Percentiles rank a stretch among this genome's conserved stretches.
Conservation (phyloP, 306 rosid species). For the Quercus dentata region DNA sequence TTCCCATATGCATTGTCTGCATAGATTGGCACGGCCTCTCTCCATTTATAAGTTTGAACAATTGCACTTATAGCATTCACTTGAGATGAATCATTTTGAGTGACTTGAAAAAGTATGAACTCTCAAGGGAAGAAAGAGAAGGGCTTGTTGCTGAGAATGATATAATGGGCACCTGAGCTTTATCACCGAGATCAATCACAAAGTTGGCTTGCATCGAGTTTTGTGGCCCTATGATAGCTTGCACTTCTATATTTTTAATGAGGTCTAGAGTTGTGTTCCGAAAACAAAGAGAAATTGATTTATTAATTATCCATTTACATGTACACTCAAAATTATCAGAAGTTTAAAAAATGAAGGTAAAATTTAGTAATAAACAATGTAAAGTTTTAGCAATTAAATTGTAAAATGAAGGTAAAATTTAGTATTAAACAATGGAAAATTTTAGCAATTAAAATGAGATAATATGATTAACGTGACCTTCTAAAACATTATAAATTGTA, state of each 20-base stretch:
- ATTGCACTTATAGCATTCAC: slow-evolving; percentile 37
- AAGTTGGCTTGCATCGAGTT: slow-evolving; percentile 50
- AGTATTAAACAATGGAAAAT: too few relatives aligned
- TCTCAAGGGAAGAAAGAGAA: slow-evolving; percentile 28
- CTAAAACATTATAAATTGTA: too few relatives aligned
- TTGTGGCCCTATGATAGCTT: slow-evolving; percentile 44
- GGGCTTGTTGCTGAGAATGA: slow-evolving; percentile 59
- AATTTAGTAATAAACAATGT: too few relatives aligned
- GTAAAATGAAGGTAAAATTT: too few relatives aligned
- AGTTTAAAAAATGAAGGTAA: too few relatives aligned
- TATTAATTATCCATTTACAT: too few relatives aligned
- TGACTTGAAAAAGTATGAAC: slow-evolving; percentile 41
- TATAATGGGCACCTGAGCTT: slow-evolving; percentile 50
- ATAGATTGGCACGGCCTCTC: not conserved
- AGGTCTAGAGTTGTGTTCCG: slow-evolving; percentile 18
- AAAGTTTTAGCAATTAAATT: too few relatives aligned
- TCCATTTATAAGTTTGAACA: slow-evolving; percentile 42
- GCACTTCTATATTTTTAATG: slow-evolving; percentile 17
- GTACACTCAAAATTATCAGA: too few relatives aligned
- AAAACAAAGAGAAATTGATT: too few relatives aligned
- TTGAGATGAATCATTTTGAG: slow-evolving; percentile 44
- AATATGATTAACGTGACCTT: too few relatives aligned
- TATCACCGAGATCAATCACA: slow-evolving; percentile 41
- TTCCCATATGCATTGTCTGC: too few relatives aligned
- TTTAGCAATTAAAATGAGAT: too few relatives aligned